Evolutionary conservation across 306 rosid genomes (phyloP).

Genomic region (Chamaecrista fasciculata): DNA sequence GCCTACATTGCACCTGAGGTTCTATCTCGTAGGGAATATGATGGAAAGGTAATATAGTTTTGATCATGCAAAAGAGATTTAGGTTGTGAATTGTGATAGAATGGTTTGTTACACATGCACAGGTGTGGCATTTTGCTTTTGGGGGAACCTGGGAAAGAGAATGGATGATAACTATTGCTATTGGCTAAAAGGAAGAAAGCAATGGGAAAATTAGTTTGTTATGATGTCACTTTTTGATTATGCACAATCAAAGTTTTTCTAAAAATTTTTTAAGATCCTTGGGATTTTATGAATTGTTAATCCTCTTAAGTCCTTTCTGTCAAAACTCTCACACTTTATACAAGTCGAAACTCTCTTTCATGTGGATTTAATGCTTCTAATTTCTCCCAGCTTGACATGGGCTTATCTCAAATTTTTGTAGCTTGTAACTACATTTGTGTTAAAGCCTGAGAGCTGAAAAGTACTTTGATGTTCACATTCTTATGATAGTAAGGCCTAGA

Average conservation of each 20-base stretch:
- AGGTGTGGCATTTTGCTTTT: neutral
- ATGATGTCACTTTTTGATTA: neutral
- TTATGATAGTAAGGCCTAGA: neutral
- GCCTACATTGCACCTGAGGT: conserved; percentile 93
- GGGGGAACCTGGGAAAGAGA: conserved; percentile 5
- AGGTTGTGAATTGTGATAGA: conserved; percentile 18
- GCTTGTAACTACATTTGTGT: neutral
- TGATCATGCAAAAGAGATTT: neutral
- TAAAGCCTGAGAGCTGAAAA: neutral
- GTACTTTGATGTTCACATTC: neutral
- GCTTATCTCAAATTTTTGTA: neutral
- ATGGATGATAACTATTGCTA: neutral
- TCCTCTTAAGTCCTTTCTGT: neutral
- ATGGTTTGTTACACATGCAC: conserved; percentile 7
- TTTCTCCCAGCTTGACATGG: neutral
- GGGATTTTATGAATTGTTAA: neutral
- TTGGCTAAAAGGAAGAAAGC: neutral
- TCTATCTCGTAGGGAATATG: conserved; percentile 81
- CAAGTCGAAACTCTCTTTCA: neutral
- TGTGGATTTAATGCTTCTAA: neutral
- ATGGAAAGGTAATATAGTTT: conserved; percentile 68
- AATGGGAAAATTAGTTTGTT: neutral
- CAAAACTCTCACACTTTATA: neutral
- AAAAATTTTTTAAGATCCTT: neutral
- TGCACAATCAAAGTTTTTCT: neutral